Evolutionary conservation across 208 protist genomes (phyloP).

Genomic region (Leishmania martiniquensis): DNA sequence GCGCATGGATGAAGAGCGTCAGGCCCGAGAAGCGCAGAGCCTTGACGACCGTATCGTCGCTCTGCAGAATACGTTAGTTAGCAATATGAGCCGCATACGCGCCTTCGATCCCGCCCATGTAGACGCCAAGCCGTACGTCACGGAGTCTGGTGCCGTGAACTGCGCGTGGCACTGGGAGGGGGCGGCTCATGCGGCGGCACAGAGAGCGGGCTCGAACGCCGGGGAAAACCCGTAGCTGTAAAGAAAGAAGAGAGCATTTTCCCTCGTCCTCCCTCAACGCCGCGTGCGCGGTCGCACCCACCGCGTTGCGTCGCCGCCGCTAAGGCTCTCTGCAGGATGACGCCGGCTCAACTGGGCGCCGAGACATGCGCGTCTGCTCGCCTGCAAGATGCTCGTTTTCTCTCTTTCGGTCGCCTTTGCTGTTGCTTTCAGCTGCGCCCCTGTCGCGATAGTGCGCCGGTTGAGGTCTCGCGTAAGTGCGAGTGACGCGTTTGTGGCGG

Average conservation of each 20-base stretch:
- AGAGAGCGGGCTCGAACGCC: neutral
- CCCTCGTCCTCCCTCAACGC: neutral
- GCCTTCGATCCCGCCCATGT: conserved; percentile 71
- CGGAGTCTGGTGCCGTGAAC: conserved; percentile 71
- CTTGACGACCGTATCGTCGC: conserved; percentile 70
- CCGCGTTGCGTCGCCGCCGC: neutral
- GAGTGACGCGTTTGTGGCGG: neutral
- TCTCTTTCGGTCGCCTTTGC: neutral
- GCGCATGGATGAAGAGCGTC: conserved; percentile 6
- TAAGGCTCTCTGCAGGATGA: neutral
- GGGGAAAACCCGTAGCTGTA: neutral
- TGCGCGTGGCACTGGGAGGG: conserved; percentile 69
- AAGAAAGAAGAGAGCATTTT: neutral
- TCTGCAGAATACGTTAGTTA: conserved; percentile 61
- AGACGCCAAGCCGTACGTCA: conserved; percentile 67
- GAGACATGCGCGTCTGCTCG: neutral
- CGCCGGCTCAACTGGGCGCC: neutral
- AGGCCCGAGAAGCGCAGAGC: conserved; percentile 23
- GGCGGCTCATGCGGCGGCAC: neutral
- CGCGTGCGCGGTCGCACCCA: neutral
- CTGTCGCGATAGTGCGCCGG: neutral
- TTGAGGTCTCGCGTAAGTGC: neutral
- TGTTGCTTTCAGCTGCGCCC: no score
- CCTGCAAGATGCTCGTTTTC: neutral
- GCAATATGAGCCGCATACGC: conserved; percentile 68